Conservation (phyloP, 306 rosid species). For the Castanospermum australe region DNA sequence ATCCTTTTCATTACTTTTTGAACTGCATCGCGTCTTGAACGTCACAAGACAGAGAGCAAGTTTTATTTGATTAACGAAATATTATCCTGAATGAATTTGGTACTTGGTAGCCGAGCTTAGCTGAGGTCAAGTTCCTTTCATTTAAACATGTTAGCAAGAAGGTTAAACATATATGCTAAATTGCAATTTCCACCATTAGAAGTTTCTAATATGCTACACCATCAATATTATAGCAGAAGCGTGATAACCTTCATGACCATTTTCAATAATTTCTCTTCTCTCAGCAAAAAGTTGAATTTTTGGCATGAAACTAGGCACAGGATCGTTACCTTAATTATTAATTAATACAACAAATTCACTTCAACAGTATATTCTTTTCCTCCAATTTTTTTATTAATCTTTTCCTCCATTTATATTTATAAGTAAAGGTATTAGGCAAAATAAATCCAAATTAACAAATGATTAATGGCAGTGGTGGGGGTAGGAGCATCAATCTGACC, state of each 20-base stretch:
- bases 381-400: not conserved
- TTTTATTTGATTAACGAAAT: not conserved
- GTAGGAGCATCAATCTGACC: not conserved
- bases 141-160: not conserved
- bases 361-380: not conserved
- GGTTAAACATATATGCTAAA: not conserved
- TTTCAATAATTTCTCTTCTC: not conserved
- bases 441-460: constrained; percentile 3
- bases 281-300: not conserved
- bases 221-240: not conserved
- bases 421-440: not conserved
- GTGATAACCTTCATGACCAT: not conserved
- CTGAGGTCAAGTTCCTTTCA: not conserved
- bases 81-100: not conserved
- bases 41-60: not conserved
- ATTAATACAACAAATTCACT: not conserved
- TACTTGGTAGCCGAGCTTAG: not conserved
- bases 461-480: not conserved
- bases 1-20: not conserved
- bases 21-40: not conserved
- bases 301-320: no score
- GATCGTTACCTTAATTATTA: not conserved
- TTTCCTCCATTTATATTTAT: not conserved
- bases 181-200: not conserved
- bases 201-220: not conserved